Base-by-base conservation (phyloP, 139 green algal species). In the Chlamydomonas applanata region DNA sequence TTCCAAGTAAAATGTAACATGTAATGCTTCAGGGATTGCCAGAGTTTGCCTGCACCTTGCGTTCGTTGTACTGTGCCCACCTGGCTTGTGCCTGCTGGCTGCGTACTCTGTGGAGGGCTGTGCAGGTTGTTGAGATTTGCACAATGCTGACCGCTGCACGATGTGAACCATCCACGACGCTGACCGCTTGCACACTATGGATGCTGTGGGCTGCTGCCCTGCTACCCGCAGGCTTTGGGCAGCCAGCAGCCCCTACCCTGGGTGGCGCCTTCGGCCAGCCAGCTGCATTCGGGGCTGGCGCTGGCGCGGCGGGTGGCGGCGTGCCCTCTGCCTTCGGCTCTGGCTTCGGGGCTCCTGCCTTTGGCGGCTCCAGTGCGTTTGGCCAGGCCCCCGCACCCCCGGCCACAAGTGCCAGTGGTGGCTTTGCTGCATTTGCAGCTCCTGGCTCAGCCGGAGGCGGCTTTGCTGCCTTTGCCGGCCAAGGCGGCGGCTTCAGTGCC, bases 401-500 rank as follows among this genome's bases (percentile, higher is more conserved):
- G 16, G 59, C 59, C 16, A 29, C n/a, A 11, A 25, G 59, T 62
- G 16, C n/a, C 40, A 11, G 40, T 11, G 40, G 40, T 19, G 40
- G 40, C 40, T 49, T 49, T 49, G 7, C 40, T 49, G 40, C 40
- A 11, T 49, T 49, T 49, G 40, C 40, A 7, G 11, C 7, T 11
- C 40, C 7, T 16, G 59, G 29, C 34, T 7, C 29, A 4, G 22
- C 59, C 22, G 59, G 59, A 36, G 59, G 59, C 3, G 59, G n/a
- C 24, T 66, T 66, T 35, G 59, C n/a, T 36, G 59, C 59, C 2
- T 66, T 66, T 35, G 59, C 59, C 2, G 35, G 59, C 59, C n/a
- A 19, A 35, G 59, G 59, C 24, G 59, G 59, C 4, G 59, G 59
- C 11, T 66, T 66, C 11, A 25, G n/a, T 22, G 29, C 59, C 24